phyloP scores from a whole-genome alignment of 345 rosid genomes.

The Ailanthus altissimus region DNA sequence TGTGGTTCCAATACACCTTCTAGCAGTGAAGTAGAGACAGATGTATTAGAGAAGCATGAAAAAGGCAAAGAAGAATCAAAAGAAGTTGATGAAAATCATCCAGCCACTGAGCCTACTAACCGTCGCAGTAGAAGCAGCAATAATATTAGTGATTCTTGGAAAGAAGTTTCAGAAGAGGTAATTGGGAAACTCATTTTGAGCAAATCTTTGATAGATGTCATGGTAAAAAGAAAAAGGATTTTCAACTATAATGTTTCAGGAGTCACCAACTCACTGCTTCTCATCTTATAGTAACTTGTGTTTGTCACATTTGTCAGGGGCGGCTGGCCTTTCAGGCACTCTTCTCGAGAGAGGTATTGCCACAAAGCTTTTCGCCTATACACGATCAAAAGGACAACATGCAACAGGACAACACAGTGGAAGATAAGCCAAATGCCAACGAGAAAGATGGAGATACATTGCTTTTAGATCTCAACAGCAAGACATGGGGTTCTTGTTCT shows the following conservation, averaged over 20 bases:
- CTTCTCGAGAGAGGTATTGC: conserved; percentile 76
- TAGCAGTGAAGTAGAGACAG: conserved; percentile 80
- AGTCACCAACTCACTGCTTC: not conserved
- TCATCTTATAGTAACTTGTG: not conserved
- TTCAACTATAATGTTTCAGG: conserved; percentile 6
- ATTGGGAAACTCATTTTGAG: not conserved
- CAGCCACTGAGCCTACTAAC: conserved; percentile 42
- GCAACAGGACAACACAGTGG: conserved; percentile 30
- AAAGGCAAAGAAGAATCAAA: conserved; percentile 48
- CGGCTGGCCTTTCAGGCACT: conserved; percentile 89
- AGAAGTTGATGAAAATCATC: conserved; percentile 55
- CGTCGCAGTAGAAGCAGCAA: conserved; percentile 64
- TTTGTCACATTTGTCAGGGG: conserved; percentile 51
- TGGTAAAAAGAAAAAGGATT: not conserved
- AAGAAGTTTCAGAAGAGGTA: conserved; percentile 89
- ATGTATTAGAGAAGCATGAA: conserved; percentile 61
- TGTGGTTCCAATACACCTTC: conserved; percentile 91
- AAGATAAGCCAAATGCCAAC: conserved; percentile 34
- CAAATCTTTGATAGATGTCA: not conserved
- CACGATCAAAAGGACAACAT: conserved; percentile 31
- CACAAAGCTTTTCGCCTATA: conserved; percentile 89
- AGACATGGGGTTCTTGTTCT: conserved; percentile 25
- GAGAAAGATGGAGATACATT: conserved; percentile 39
- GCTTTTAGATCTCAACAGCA: conserved; percentile 52
- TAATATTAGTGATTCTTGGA: conserved; percentile 70